Percentiles rank a stretch among this genome's conserved stretches.
Evolutionary conservation across 192 early-diverging fungal genomes (phyloP).

Genomic region (Spizellomyces punctatus): DNA sequence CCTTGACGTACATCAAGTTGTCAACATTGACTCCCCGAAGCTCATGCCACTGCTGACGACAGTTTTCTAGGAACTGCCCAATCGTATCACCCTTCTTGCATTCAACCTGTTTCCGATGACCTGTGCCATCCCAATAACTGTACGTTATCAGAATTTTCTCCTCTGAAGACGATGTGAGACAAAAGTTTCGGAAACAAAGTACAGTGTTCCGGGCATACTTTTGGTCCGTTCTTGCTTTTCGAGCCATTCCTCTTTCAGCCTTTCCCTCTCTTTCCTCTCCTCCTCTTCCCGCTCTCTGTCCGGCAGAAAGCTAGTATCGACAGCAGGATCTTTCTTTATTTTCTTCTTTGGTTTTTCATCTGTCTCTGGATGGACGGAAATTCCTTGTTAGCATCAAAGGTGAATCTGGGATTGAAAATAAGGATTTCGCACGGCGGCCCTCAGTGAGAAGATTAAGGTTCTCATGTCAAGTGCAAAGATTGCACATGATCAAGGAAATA

Average conservation of each 20-base stretch:
- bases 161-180: constrained; percentile 30
- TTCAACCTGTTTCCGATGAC: constrained; percentile 81
- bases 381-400: constrained; percentile 12
- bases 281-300: constrained; percentile 84
- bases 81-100: constrained; percentile 88
- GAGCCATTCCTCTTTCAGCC: constrained; percentile 81
- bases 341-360: constrained; percentile 38
- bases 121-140: constrained; percentile 96
- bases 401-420: neutral
- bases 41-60: constrained; percentile 80
- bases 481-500: neutral
- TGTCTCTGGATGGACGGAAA: constrained; percentile 38
- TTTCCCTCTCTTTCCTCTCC: constrained; percentile 72
- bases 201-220: constrained; percentile 38
- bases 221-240: constrained; percentile 81
- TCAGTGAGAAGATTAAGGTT: constrained; percentile 57
- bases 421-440: neutral
- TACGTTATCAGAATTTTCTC: constrained; percentile 87
- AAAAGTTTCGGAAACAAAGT: constrained; percentile 3
- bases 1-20: constrained; percentile 89
- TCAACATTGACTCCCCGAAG: constrained; percentile 80
- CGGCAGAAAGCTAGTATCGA: constrained; percentile 92
- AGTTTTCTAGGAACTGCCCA: constrained; percentile 81
- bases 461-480: constrained; percentile 33
- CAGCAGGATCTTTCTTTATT: constrained; percentile 78